These are phyloP conservation scores for Boletus mariae DNA, from an alignment of 1,284 basidiomycete species.

Conservation along the genomic window DNA sequence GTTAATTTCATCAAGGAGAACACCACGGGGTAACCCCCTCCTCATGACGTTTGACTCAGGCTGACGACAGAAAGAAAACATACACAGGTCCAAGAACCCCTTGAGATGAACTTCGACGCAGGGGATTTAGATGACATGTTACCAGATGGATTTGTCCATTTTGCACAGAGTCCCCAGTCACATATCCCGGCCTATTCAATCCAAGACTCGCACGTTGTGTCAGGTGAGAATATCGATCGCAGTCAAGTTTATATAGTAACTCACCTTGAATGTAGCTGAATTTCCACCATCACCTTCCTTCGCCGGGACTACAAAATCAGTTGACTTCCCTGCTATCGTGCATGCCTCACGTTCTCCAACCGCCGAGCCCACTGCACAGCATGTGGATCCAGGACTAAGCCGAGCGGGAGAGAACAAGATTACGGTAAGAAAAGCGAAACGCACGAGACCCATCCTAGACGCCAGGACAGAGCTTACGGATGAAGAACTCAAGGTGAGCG, in stretches of 20 bases:
- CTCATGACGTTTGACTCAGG: background rate
- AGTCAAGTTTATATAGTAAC: background rate
- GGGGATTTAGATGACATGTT: constrained; percentile 13
- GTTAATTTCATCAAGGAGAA: constrained; percentile 29
- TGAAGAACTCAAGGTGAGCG: constrained; percentile 64
- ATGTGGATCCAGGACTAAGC: background rate
- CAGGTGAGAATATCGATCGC: constrained; percentile 10
- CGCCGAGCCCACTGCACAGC: background rate
- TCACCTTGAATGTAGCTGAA: constrained; percentile 10
- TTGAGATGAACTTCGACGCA: constrained; percentile 14
- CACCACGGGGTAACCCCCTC: constrained; percentile 11
- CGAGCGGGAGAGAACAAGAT: constrained; percentile 22
- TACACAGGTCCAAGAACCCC: constrained; percentile 12
- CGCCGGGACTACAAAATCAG: constrained; percentile 8
- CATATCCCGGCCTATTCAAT: background rate
- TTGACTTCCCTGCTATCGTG: constrained; percentile 9
- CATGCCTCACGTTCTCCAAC: constrained; percentile 29
- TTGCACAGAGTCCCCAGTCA: background rate
- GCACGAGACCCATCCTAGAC: constrained; percentile 51
- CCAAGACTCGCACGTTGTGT: background rate
- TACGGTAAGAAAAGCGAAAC: constrained; percentile 38
- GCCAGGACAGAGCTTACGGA: constrained; percentile 72
- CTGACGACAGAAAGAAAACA: constrained; percentile 19
- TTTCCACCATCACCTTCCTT: constrained; percentile 15
- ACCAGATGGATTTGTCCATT: constrained; percentile 1